Evolutionary conservation across 148 eudicot species (phyloP), one percentile per base, ranked within the genome.

Genomic region (Rhododendron ovatum): DNA sequence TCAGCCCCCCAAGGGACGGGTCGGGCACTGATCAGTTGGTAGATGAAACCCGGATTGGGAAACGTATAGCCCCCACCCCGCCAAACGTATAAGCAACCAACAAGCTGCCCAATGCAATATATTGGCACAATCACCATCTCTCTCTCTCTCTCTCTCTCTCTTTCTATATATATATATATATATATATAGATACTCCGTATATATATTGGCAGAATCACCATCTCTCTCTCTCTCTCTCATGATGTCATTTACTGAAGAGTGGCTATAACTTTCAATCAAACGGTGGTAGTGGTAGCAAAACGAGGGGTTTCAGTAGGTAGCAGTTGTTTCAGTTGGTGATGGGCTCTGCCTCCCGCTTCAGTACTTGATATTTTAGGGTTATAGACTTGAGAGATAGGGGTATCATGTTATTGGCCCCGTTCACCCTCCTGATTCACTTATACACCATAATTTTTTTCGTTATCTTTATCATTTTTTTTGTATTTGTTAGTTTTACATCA

Each of bases 1-100:
- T 92, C 86, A 81, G 30, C 80, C 95, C 95, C 0, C 83, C 95
- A 0, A 90, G 95, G 82, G 90, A 91, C 35, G 96, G 96, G 8
- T 86, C 88, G 3, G 82, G 85, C 7, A 26, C 33, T n/a, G 59
- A 74, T 30, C 30, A 30, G 24, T n/a, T 53, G 39, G 89, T 84
- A 7, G 28, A 73, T 45, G 14, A 35, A 76, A 81, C 5, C 11
- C 57, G 35, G 17, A 26, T 87, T 3, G 89, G 89, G 13, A 83
- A 20, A 30, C 85, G 85, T 24, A 77, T 30, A n/a, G 43, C 82
- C 50, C n/a, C 51, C 5, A 59, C 20, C 22, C 30, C 7, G 0
- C 35, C 22, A 48, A 26, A 17, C 28, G 35, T 14, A 84, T 75
- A 39, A 71, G 77, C 77, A 28, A 71, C 20, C 39, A 71, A 6